A percentile compares a stretch with the other conserved stretches of the same genome.
phyloP scores from a whole-genome alignment of 2,329 filamentous ascomycete genomes.

The Fusarium chuoi region DNA sequence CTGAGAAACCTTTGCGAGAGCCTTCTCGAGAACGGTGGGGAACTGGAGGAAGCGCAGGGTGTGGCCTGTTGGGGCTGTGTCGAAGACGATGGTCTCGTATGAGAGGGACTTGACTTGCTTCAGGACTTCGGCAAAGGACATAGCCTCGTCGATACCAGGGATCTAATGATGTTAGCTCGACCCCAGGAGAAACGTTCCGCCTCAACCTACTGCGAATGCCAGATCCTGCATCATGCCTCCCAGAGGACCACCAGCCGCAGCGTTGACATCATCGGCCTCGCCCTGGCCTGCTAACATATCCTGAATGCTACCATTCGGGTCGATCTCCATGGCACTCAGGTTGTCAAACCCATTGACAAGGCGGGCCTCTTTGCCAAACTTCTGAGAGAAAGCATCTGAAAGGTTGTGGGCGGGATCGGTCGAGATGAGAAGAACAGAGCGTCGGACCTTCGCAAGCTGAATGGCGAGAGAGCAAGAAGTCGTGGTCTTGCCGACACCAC shows the following conservation, averaged over 20 bases:
- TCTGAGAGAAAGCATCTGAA: constrained; percentile 96
- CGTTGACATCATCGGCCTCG: constrained; percentile 74
- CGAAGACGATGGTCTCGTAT: constrained; percentile 99
- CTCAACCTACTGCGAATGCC: constrained; percentile 81
- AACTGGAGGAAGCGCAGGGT: constrained; percentile 99
- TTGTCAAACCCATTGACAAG: constrained; percentile 93
- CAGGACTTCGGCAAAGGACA: constrained; percentile 99
- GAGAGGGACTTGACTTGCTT: constrained; percentile 99
- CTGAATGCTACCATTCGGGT: constrained; percentile 97
- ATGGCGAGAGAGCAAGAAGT: constrained; percentile 98
- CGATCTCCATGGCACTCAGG: constrained; percentile 98
- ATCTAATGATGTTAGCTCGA: constrained; percentile 67
- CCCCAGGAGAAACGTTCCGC: neutral
- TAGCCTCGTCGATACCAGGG: constrained; percentile 97
- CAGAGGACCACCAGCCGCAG: constrained; percentile 74
- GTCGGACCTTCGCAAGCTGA: constrained; percentile 93
- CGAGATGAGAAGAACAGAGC: constrained; percentile 96
- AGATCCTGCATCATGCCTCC: constrained; percentile 99
- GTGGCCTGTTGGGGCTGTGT: constrained; percentile 97
- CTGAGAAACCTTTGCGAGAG: constrained; percentile 95
- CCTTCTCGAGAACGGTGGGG: constrained; percentile 97
- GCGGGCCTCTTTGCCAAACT: constrained; percentile 98
- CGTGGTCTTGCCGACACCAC: constrained; percentile 99
- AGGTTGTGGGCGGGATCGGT: constrained; percentile 99
- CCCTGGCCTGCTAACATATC: constrained; percentile 84